phyloP scores from a whole-genome alignment of 2,329 filamentous ascomycete species.

The Aspergillus sp. region DNA sequence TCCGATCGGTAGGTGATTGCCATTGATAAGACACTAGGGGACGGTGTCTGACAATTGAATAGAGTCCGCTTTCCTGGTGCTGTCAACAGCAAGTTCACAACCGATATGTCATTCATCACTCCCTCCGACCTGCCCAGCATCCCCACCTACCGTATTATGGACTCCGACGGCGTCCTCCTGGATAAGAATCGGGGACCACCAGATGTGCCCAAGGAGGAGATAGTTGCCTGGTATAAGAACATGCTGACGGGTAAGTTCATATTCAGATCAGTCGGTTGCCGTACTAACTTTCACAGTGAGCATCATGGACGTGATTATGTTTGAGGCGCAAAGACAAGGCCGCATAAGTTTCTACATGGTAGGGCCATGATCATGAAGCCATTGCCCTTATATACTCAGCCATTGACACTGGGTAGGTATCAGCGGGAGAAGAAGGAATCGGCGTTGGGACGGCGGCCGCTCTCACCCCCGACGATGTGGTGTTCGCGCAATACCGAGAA shows the following conservation, averaged over 20 bases:
- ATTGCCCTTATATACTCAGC: not conserved
- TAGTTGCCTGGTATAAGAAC: constrained; percentile 59
- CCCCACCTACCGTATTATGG: constrained; percentile 86
- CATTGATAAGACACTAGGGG: not conserved
- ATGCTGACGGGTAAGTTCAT: constrained; percentile 55
- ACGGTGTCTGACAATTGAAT: constrained; percentile 6
- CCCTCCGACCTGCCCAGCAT: constrained; percentile 72
- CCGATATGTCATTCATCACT: constrained; percentile 70
- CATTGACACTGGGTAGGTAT: constrained; percentile 47
- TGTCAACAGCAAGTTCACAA: constrained; percentile 88
- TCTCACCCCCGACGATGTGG: constrained; percentile 76
- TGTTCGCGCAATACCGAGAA: constrained; percentile 94
- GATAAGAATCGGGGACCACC: constrained; percentile 67
- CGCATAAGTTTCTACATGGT: constrained; percentile 97
- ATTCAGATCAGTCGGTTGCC: not conserved
- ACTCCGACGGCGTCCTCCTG: constrained; percentile 81
- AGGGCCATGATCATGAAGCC: constrained; percentile 2
- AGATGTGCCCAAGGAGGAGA: constrained; percentile 63
- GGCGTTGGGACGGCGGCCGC: constrained; percentile 85
- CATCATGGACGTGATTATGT: constrained; percentile 97
- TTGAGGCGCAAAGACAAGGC: constrained; percentile 94
- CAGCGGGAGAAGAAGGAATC: constrained; percentile 90
- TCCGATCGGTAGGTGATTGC: constrained; percentile 54
- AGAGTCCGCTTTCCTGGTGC: constrained; percentile 83
- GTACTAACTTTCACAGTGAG: constrained; percentile 47